Evolutionary conservation across 2,329 filamentous ascomycete species (phyloP).

Genomic region (Fusarium nisikadoi): DNA sequence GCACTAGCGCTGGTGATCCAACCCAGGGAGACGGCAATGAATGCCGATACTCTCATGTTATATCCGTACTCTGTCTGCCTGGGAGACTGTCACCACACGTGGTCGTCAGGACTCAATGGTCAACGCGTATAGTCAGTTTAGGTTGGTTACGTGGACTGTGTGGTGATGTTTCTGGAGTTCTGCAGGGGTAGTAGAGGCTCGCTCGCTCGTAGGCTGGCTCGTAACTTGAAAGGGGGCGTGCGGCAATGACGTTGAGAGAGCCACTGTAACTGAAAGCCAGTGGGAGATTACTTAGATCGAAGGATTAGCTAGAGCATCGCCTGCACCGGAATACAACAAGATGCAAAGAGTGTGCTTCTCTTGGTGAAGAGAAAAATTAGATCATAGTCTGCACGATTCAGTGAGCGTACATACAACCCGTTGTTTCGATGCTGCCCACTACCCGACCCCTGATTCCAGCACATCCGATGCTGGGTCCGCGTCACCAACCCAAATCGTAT

Average conservation of each 20-base stretch:
- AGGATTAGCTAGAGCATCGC: neutral
- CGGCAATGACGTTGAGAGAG: neutral
- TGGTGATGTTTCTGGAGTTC: neutral
- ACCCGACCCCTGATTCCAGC: neutral
- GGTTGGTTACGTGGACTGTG: constrained; percentile 11
- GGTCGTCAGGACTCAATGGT: neutral
- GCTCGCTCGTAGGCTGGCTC: neutral
- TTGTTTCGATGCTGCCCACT: constrained; percentile 1
- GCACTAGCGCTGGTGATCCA: constrained; percentile 21
- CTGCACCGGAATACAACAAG: neutral
- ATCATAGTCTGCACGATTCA: neutral
- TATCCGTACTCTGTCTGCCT: neutral
- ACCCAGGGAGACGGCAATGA: neutral
- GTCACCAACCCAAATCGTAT: neutral
- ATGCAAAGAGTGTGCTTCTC: neutral
- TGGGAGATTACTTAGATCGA: neutral
- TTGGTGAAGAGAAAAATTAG: neutral
- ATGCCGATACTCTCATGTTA: constrained; percentile 11
- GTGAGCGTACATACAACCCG: neutral
- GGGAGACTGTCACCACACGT: neutral
- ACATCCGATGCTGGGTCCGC: neutral
- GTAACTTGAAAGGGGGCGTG: constrained; percentile 12
- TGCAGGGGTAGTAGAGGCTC: constrained; percentile 8
- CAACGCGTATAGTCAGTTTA: constrained; percentile 1
- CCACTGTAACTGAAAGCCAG: neutral